Conservation (phyloP, 2,329 filamentous ascomycete species). For the Fusarium scirpi region DNA sequence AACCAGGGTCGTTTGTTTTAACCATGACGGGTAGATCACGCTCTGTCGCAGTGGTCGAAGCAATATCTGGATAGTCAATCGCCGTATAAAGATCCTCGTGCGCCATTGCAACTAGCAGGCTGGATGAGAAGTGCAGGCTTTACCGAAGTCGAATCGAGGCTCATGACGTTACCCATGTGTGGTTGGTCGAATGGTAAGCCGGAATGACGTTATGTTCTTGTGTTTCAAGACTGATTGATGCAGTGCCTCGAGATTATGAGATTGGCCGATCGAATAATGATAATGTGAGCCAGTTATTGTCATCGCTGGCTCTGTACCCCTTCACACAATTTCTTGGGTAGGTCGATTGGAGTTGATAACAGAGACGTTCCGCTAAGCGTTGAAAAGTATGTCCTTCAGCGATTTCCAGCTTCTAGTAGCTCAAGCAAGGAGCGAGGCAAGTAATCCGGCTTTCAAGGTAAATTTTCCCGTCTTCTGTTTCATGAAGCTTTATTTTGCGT, state of each 20-base stretch:
- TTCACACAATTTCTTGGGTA: conserved; percentile 64
- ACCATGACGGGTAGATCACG: conserved; percentile 63
- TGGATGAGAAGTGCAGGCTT: conserved; percentile 74
- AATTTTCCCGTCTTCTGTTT: background rate
- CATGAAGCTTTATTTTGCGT: background rate
- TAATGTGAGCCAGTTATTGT: conserved; percentile 66
- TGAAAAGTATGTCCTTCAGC: conserved; percentile 65
- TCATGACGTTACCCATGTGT: conserved; percentile 76
- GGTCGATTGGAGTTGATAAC: conserved; percentile 34
- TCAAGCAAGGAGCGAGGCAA: conserved; percentile 66
- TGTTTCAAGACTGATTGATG: conserved; percentile 8
- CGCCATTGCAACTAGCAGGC: conserved; percentile 68
- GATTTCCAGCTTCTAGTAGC: conserved; percentile 69
- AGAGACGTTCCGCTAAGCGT: conserved; percentile 6
- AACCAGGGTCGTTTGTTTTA: conserved; percentile 12
- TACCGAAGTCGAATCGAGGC: conserved; percentile 72
- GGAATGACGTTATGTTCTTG: background rate
- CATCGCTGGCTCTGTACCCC: conserved; percentile 68
- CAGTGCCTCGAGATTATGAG: conserved; percentile 64
- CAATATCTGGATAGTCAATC: conserved; percentile 72
- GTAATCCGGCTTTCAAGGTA: conserved; percentile 68
- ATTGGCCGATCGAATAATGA: conserved; percentile 66
- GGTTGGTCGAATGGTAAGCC: conserved; percentile 74
- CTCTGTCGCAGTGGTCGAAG: conserved; percentile 75
- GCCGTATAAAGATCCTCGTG: conserved; percentile 74